phyloP scores from a whole-genome alignment of 352 stramenopile species.

The Phytophthora sp. region DNA sequence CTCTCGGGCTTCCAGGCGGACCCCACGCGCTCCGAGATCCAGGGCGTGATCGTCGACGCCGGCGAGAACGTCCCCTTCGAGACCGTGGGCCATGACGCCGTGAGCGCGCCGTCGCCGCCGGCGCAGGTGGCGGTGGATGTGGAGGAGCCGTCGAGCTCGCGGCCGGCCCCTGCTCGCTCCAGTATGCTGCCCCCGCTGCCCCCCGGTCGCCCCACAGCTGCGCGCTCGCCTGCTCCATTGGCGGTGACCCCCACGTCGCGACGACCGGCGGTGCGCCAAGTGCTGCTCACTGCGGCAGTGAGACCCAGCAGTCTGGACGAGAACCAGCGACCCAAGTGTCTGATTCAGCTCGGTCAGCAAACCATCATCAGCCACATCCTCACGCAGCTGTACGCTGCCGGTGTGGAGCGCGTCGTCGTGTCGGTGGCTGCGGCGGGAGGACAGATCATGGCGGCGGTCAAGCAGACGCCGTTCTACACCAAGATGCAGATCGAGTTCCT shows the following conservation, averaged over 20 bases:
- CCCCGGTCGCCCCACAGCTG: constrained; percentile 21
- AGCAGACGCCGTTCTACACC: constrained; percentile 68
- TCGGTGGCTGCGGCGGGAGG: constrained; percentile 63
- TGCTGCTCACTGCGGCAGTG: constrained; percentile 72
- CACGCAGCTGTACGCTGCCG: constrained; percentile 76
- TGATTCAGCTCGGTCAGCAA: constrained; percentile 75
- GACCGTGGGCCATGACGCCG: constrained; percentile 52
- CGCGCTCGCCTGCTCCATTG: constrained; percentile 11
- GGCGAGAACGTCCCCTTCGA: constrained; percentile 80
- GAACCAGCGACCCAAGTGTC: constrained; percentile 67
- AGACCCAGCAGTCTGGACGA: constrained; percentile 57
- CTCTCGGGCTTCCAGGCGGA: constrained; percentile 62
- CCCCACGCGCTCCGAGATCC: constrained; percentile 68
- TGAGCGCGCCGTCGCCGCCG: constrained; percentile 1
- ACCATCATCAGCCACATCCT: constrained; percentile 83
- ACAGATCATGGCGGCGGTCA: constrained; percentile 68
- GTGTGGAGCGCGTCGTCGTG: constrained; percentile 81
- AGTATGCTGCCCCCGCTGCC: constrained; percentile 22
- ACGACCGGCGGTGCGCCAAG: constrained; percentile 45
- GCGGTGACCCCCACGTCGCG: constrained; percentile 24
- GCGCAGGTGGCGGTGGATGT: constrained; percentile 19
- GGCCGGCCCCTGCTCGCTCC: constrained; percentile 3
- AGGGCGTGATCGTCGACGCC: constrained; percentile 79
- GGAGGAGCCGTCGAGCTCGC: neutral
- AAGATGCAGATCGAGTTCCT: constrained; percentile 88